These are phyloP conservation scores for Aspergillus leporis DNA, from an alignment of 495 filamentous ascomycete species.

Conservation along the genomic window DNA sequence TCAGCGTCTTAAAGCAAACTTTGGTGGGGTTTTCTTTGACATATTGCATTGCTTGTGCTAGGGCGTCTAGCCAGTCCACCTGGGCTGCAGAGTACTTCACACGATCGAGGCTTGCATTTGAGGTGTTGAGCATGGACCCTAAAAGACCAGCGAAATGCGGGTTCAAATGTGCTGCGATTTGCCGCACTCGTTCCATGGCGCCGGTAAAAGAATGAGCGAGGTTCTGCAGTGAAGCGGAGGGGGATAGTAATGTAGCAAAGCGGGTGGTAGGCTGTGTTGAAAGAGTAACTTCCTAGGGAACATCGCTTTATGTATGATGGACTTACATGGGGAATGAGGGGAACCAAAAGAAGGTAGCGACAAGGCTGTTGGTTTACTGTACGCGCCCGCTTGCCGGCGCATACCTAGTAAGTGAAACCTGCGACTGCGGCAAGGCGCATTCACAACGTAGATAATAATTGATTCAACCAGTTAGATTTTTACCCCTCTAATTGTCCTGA, in stretches of 20 bases:
- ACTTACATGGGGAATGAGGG: background rate
- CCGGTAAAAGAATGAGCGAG: background rate
- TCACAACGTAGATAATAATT: background rate
- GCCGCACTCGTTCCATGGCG: background rate
- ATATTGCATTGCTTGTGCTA: background rate
- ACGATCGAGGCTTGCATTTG: background rate
- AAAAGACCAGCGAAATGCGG: background rate
- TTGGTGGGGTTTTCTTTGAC: background rate
- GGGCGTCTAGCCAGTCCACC: background rate
- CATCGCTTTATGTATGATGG: too few species aligned
- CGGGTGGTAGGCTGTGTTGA: too few species aligned
- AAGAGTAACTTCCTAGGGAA: too few species aligned
- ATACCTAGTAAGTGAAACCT: background rate
- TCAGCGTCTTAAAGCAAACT: background rate
- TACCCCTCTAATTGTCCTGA: background rate
- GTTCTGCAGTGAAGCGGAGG: background rate
- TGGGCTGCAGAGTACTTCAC: background rate
- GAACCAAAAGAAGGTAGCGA: background rate
- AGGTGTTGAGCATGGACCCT: background rate
- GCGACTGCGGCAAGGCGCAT: constrained; percentile 4
- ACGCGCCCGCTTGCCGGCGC: background rate
- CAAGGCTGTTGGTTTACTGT: background rate
- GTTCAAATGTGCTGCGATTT: background rate
- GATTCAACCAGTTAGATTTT: background rate
- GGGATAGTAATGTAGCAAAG: too few species aligned